A percentile compares a stretch with the other conserved stretches of the same genome.
Evolutionary conservation across 345 rosid species (phyloP).

Genomic region (Pistacia integerrima): DNA sequence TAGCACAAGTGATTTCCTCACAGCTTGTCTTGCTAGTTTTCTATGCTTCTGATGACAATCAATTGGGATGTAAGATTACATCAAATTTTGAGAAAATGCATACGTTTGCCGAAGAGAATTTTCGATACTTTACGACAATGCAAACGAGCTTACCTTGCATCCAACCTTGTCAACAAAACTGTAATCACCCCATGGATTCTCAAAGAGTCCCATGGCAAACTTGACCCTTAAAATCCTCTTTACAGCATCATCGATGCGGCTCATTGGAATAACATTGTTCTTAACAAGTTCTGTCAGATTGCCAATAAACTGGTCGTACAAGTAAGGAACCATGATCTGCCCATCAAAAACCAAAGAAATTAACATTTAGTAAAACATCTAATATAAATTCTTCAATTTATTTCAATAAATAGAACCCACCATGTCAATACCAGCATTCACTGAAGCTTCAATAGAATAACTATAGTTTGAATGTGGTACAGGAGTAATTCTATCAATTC

Average conservation of each 20-base stretch:
- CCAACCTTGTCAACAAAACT: conserved; percentile 55
- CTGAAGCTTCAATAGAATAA: conserved; percentile 33
- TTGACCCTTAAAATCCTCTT: conserved; percentile 69
- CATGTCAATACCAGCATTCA: conserved; percentile 48
- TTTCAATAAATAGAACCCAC: conserved; percentile 9
- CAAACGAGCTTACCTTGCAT: conserved; percentile 31
- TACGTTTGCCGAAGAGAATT: too few relatives aligned
- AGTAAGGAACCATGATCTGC: conserved; percentile 66
- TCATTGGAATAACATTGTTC: conserved; percentile 45
- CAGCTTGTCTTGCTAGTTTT: conserved; percentile 73
- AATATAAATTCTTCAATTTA: background rate
- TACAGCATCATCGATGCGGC: conserved; percentile 70
- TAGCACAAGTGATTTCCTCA: conserved; percentile 65
- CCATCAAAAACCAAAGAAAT: background rate
- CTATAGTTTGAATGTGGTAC: conserved; percentile 41
- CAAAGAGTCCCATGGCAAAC: conserved; percentile 62
- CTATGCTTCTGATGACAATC: conserved; percentile 49
- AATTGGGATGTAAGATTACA: too few relatives aligned
- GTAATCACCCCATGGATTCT: conserved; percentile 57
- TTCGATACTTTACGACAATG: background rate
- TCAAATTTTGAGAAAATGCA: too few relatives aligned
- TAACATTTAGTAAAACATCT: background rate
- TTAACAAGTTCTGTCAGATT: conserved; percentile 46
- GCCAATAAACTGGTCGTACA: conserved; percentile 52
- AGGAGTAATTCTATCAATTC: conserved; percentile 40